Conservation (phyloP, 1,284 basidiomycete genomes). For the Ceratobasidium sp. region DNA sequence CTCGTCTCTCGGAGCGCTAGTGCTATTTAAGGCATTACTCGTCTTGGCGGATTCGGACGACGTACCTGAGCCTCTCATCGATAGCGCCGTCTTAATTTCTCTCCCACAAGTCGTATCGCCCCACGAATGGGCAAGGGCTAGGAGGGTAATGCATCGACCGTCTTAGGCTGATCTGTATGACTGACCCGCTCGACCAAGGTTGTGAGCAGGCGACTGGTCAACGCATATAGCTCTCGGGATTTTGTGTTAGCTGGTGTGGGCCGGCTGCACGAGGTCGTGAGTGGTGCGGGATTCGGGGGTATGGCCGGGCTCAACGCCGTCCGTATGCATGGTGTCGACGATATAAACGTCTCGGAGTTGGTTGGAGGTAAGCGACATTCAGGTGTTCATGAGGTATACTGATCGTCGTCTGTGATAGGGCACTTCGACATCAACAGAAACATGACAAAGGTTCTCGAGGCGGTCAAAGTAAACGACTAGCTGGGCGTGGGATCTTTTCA, state of each 20-base stretch:
- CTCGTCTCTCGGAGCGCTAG: conserved; percentile 63
- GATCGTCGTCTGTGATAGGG: conserved; percentile 20
- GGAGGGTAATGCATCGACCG: conserved; percentile 47
- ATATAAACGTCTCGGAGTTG: conserved; percentile 57
- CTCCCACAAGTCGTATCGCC: conserved; percentile 59
- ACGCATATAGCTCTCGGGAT: conserved; percentile 60
- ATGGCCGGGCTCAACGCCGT: conserved; percentile 51
- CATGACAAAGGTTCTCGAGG: conserved; percentile 40
- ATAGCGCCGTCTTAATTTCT: conserved; percentile 61
- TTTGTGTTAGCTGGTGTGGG: conserved; percentile 63
- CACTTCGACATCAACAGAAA: conserved; percentile 48
- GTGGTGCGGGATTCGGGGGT: conserved; percentile 55
- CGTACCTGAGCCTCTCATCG: conserved; percentile 58
- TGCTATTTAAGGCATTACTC: conserved; percentile 61
- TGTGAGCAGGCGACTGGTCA: conserved; percentile 61
- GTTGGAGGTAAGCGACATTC: conserved; percentile 50
- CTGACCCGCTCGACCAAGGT: conserved; percentile 48
- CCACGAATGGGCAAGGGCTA: conserved; percentile 58
- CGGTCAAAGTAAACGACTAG: conserved; percentile 42
- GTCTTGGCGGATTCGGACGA: conserved; percentile 55
- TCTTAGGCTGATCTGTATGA: neutral
- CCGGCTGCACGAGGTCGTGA: conserved; percentile 61
- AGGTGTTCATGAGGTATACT: neutral
- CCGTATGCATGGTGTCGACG: conserved; percentile 57
- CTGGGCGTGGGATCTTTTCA: neutral